A percentile compares a stretch with the other conserved stretches of the same genome.
Conservation (phyloP, 192 early-diverging fungal species). For the Coemansia guatemalensis region DNA sequence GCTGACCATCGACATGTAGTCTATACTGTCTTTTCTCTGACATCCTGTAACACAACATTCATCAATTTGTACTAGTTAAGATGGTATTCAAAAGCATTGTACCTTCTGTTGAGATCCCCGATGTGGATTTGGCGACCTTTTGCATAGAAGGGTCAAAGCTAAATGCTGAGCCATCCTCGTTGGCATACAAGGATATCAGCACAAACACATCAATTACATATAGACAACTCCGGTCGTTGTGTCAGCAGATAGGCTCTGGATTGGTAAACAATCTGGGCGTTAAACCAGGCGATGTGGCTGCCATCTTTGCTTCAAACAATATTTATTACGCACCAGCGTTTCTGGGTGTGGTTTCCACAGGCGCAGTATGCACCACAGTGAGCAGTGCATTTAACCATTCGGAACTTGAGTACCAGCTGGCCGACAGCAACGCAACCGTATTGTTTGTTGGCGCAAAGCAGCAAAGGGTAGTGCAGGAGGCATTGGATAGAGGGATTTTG, state of each 20-base stretch:
- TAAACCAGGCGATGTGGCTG: constrained; percentile 21
- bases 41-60: not conserved
- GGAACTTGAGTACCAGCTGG: constrained; percentile 71
- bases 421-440: constrained; percentile 57
- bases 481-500: constrained; percentile 7
- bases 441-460: constrained; percentile 61
- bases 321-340: constrained; percentile 32
- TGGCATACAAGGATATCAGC: constrained; percentile 28
- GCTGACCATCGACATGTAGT: too few species aligned
- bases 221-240: constrained; percentile 12
- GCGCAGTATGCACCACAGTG: constrained; percentile 33
- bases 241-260: constrained; percentile 23
- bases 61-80: not conserved
- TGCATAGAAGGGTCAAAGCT: constrained; percentile 15
- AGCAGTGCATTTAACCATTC: constrained; percentile 56
- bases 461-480: constrained; percentile 20
- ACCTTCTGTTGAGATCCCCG: constrained; percentile 26
- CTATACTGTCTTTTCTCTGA: not conserved
- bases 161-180: constrained; percentile 6
- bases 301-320: constrained; percentile 32
- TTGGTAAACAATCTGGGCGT: constrained; percentile 18
- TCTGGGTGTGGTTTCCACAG: constrained; percentile 29
- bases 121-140: constrained; percentile 25
- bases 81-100: constrained; percentile 46
- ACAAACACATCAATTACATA: constrained; percentile 20